Percentiles rank a stretch among this genome's conserved stretches.
Conservation (phyloP, 768 basidiomycete genomes). For the Jaapia argillacea region DNA sequence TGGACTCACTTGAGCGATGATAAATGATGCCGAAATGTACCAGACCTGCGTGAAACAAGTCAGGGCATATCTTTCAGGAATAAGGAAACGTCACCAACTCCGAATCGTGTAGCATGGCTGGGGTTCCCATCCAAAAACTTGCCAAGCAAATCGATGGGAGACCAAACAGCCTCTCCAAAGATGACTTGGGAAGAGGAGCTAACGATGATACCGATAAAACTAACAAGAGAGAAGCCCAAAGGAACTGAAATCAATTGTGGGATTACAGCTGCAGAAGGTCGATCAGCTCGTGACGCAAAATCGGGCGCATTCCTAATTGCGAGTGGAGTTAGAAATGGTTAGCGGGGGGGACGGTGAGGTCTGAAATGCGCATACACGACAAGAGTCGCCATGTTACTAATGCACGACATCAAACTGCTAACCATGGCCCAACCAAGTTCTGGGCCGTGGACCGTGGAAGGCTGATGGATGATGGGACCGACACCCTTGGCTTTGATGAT, state of each 20-base stretch:
- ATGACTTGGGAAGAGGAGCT: constrained; percentile 68
- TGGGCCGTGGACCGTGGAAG: constrained; percentile 52
- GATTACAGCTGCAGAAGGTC: constrained; percentile 45
- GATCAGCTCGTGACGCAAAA: constrained; percentile 55
- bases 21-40: constrained; percentile 73
- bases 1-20: constrained; percentile 49
- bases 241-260: constrained; percentile 69
- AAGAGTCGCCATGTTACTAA: constrained; percentile 72
- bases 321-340: constrained; percentile 1
- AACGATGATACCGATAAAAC: constrained; percentile 76
- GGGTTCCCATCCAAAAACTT: constrained; percentile 58
- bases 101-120: constrained; percentile 57
- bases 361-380: constrained; percentile 37
- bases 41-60: constrained; percentile 36
- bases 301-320: constrained; percentile 56
- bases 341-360: constrained; percentile 5
- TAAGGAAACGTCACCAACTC: constrained; percentile 24
- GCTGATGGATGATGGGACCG: constrained; percentile 63
- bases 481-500: constrained; percentile 71
- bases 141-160: constrained; percentile 60
- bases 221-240: constrained; percentile 61
- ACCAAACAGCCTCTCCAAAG: constrained; percentile 74
- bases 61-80: constrained; percentile 5
- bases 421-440: constrained; percentile 72
- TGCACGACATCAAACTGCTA: constrained; percentile 61